Base-by-base conservation (phyloP, 2,329 filamentous ascomycete species). In the Aspergillus proliferans region DNA sequence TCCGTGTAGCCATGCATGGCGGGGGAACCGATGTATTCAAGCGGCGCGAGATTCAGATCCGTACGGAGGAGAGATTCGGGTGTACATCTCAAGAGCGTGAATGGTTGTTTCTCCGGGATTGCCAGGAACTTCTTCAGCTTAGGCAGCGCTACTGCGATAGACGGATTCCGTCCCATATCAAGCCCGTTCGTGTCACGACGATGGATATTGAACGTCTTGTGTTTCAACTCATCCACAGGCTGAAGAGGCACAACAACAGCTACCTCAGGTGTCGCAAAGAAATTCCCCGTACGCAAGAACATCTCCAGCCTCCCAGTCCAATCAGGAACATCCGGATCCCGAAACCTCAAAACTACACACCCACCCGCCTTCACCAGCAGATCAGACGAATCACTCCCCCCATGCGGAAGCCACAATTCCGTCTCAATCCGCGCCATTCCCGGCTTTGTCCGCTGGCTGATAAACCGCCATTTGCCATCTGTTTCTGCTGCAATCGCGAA, bases 361-460 rank as follows among this genome's bases (percentile, higher is more conserved):
- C 57, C 57, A 21, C 50, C 52, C 3, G 53, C 51, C 39, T 57
- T 50, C 34, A 50, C 55, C 8, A 52, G 45, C 6, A 45, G 24
- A 34, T 58, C 52, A 28, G 22, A 14, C 14, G 24, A 26, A 24
- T 55, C 21, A 39, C 48, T 54, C 2, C 41, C 22, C 15, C 47
- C n/a, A n/a, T 49, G 41, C 3, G 56, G 54, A 19, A 57, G 44
- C 56, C 56, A 60, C 42, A 60, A 7, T 26, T 59, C 54, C 5
- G 51, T 52, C 39, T 47, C 47, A 22, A 60, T 56, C 24, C 40
- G 52, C 1, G 57, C 51, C 58, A 60, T 60, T 9, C 28, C 24
- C 4, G 58, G 58, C 30, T 59, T 59, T 2, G 58, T 59, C 18
- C 58, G 57, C 45, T 60, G 58, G 40, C 57, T 58, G 49, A 60